Base-by-base conservation (phyloP, 768 basidiomycete species). In the Astraeus odoratus region DNA sequence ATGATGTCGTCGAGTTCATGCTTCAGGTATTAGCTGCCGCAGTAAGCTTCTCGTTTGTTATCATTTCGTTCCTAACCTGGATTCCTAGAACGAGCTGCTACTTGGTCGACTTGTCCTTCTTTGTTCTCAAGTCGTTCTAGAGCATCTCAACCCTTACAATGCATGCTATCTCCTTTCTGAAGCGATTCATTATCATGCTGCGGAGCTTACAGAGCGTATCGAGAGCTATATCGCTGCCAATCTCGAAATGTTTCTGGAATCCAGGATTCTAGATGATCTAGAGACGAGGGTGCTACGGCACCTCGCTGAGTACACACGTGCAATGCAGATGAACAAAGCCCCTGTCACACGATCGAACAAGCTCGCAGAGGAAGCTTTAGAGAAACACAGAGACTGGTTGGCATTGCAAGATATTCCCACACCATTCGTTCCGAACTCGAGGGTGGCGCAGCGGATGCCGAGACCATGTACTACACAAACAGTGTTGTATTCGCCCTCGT, bases 11-110 rank as follows among this genome's bases (percentile, higher is more conserved):
- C 46, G 85, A 91, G 49, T 89, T 93, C 52, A 76, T 92, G 66
- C 91, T 96, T 50, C 79, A 83, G 18, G 81, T 97, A 13, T 77
- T 96, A 63, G 82, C 83, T 27, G 83, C 80, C 15, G 90, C 93
- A 27, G 91, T 93, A 59, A 60, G 77, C 69, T 23, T 22, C 2
- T 44, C 39, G 3, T 4, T 4, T 33, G 6, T 31, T 19, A 13
- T 25, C 23, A 4, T 15, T 47, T 3, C 43, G n/a, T 29, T 23
- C 20, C 24, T 5, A 39, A 16, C 12, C n/a, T 22, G 0, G 23
- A 16, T 25, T 42, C 12, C 8, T 18, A 94, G 85, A 93, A 86
- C 51, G 92, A 98, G 64, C 67, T 98, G 3, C 74, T 96, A 8
- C 69, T 97, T n/a, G 88, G 89, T 56, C 80, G 83, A 16, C 76